phyloP scores from a whole-genome alignment of 2,329 filamentous ascomycete species.

The Penicillium sp. region DNA sequence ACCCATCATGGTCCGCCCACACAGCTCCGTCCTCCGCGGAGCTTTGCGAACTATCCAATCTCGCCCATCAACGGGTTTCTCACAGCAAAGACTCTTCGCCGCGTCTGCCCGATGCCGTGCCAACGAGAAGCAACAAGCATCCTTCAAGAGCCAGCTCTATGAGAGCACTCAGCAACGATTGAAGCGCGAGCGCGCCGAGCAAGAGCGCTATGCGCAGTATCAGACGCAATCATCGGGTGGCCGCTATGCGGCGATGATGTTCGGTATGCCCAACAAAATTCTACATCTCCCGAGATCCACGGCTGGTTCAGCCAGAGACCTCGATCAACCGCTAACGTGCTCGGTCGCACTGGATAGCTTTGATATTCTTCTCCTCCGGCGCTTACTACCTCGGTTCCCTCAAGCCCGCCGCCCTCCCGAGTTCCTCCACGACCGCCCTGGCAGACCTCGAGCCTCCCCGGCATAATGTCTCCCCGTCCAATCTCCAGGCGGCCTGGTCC shows the following conservation, averaged over 20 bases:
- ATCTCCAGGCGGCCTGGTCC: conserved; percentile 66
- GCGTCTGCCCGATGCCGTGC: conserved; percentile 24
- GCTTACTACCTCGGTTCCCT: conserved; percentile 61
- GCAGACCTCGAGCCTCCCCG: conserved; percentile 51
- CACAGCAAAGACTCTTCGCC: conserved; percentile 30
- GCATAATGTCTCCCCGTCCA: conserved; percentile 60
- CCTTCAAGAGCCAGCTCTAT: conserved; percentile 65
- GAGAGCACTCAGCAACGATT: conserved; percentile 64
- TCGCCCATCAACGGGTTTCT: conserved; percentile 10
- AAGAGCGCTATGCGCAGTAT: conserved; percentile 54
- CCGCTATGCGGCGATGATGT: conserved; percentile 44
- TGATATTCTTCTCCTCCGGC: conserved; percentile 54
- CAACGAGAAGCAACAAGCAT: conserved; percentile 43
- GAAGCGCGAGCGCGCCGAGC: conserved; percentile 61
- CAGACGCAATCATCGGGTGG: conserved; percentile 46
- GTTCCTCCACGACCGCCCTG: conserved; percentile 62
- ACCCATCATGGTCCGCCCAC: conserved; percentile 28
- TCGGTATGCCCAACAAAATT: conserved; percentile 31
- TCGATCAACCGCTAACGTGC: conserved; percentile 9
- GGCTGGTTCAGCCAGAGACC: neutral
- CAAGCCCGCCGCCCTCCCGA: conserved; percentile 51
- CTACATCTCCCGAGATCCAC: neutral
- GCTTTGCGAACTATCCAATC: conserved; percentile 23
- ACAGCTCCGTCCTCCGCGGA: conserved; percentile 23
- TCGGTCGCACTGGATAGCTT: conserved; percentile 52